Base-by-base conservation (phyloP, 139 green algal genomes). In the Coelastrella sp. region DNA sequence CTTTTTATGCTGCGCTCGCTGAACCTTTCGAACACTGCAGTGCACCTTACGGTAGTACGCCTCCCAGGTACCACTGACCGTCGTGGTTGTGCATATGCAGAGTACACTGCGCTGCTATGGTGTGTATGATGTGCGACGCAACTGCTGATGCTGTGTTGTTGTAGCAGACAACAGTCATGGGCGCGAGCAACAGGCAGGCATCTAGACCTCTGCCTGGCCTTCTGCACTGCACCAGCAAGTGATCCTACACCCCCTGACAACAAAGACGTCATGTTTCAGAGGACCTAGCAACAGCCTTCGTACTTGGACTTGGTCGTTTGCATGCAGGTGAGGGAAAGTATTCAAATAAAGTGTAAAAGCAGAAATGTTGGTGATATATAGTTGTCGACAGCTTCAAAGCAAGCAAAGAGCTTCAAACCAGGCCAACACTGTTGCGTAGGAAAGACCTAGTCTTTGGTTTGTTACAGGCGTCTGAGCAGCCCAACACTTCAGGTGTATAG, bases 1-100 rank as follows among this genome's bases (percentile, higher is more conserved):
- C 79, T 63, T 88, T 97, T 97, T 85, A 98, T 98, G 50, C 79
- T 89, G 13, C 94, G 88, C 86, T 98, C 96, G 48, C 66, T 98
- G 74, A 98, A 98, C 68, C 91, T 88, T 69, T 95, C 90, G 85
- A 95, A 96, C 17, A 94, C 85, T 5, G 91, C 91, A 23, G 37
- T 27, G 19, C 35, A 41, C 25, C 35, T n/a, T 30, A 73, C 64
- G 21, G 35, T 21, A 45, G 64, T 30, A 7, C 64, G 64, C 64
- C 32, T 41, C 27, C 64, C 32, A 5, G 64, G 43, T 5, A 30
- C 27, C 13, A 6, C 27, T 73, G 64, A 3, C 27, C 64, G 64
- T 15, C 43, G 64, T 25, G 15, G n/a, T 15, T 48, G 64, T 41
- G n/a, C n/a, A n/a, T n/a, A n/a, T n/a, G n/a, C n/a, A n/a, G n/a